Conservation (phyloP, 2,329 filamentous ascomycete species). For the Corinectria fuckeliana region DNA sequence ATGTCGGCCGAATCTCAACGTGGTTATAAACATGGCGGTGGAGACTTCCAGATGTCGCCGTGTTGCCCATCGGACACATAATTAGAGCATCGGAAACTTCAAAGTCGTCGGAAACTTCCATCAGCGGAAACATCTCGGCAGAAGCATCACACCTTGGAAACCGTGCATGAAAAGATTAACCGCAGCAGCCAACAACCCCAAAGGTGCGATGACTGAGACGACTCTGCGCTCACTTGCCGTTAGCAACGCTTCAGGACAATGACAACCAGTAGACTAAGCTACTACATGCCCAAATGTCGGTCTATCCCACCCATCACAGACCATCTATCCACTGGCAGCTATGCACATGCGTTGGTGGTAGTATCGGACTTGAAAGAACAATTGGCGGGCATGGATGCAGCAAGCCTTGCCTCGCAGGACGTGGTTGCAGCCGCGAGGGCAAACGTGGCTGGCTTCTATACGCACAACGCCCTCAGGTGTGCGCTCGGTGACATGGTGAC, state of each 20-base stretch:
- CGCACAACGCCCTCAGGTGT: slow-evolving; percentile 28
- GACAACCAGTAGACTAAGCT: too few relatives aligned
- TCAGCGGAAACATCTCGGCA: slow-evolving; percentile 8
- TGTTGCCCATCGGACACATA: slow-evolving; percentile 21
- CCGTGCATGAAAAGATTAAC: neutral
- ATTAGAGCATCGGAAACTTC: slow-evolving; percentile 4
- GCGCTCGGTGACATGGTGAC: slow-evolving; percentile 25
- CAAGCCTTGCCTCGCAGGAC: slow-evolving; percentile 11
- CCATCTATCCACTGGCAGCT: slow-evolving; percentile 5
- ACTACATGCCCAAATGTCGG: neutral
- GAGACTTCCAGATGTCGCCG: slow-evolving; percentile 43
- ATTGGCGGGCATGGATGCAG: slow-evolving; percentile 4
- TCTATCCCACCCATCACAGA: neutral
- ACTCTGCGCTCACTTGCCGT: neutral
- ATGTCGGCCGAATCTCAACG: neutral
- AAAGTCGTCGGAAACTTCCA: neutral
- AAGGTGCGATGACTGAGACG: neutral
- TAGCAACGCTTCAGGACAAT: neutral
- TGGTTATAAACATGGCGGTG: slow-evolving; percentile 33
- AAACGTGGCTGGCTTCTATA: slow-evolving; percentile 42
- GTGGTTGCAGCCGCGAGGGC: slow-evolving; percentile 18
- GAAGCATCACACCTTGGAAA: neutral
- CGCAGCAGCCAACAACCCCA: neutral
- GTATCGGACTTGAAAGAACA: slow-evolving; percentile 7
- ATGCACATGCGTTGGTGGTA: slow-evolving; percentile 3